Conservation (phyloP, 2,329 filamentous ascomycete genomes). For the Cryoendolithus antarcticus region DNA sequence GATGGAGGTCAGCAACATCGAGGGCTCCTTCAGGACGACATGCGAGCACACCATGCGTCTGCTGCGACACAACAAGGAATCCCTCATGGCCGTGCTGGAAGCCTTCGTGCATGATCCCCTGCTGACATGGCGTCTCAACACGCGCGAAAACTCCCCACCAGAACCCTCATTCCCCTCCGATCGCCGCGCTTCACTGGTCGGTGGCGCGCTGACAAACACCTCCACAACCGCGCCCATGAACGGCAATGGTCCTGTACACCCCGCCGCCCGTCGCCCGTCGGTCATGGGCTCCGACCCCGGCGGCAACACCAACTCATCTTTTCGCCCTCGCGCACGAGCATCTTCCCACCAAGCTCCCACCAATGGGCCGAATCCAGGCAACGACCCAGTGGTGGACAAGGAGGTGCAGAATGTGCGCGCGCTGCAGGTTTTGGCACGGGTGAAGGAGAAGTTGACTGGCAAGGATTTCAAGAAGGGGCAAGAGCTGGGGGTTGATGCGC, state of each 20-base stretch:
- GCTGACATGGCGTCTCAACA: slow-evolving; percentile 81
- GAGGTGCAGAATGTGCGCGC: slow-evolving; percentile 92
- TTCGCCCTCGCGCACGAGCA: slow-evolving; percentile 17
- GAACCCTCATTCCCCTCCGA: slow-evolving; percentile 49
- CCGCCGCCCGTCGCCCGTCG: slow-evolving; percentile 12
- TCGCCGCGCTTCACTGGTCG: slow-evolving; percentile 47
- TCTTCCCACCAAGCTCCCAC: slow-evolving; percentile 14
- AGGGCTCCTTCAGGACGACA: slow-evolving; percentile 94
- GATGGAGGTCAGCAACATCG: slow-evolving; percentile 99
- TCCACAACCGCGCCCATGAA: slow-evolving; percentile 10
- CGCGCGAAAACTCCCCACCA: slow-evolving; percentile 44
- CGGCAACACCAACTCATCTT: slow-evolving; percentile 9
- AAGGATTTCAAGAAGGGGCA: slow-evolving; percentile 79
- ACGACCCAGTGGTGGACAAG: slow-evolving; percentile 28
- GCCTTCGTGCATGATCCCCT: slow-evolving; percentile 99
- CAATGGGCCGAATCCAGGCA: slow-evolving; percentile 14
- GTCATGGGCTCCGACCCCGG: slow-evolving; percentile 21
- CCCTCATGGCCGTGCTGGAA: slow-evolving; percentile 94
- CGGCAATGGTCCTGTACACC: slow-evolving; percentile 7
- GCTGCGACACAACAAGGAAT: slow-evolving; percentile 92
- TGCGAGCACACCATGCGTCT: slow-evolving; percentile 99
- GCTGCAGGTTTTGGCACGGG: slow-evolving; percentile 77
- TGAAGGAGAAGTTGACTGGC: slow-evolving; percentile 91
- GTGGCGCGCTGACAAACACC: slow-evolving; percentile 22
- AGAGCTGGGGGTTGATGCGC: slow-evolving; percentile 71